phyloP scores from a whole-genome alignment of 2,329 filamentous ascomycete species.

The Diplodia scrobiculata region DNA sequence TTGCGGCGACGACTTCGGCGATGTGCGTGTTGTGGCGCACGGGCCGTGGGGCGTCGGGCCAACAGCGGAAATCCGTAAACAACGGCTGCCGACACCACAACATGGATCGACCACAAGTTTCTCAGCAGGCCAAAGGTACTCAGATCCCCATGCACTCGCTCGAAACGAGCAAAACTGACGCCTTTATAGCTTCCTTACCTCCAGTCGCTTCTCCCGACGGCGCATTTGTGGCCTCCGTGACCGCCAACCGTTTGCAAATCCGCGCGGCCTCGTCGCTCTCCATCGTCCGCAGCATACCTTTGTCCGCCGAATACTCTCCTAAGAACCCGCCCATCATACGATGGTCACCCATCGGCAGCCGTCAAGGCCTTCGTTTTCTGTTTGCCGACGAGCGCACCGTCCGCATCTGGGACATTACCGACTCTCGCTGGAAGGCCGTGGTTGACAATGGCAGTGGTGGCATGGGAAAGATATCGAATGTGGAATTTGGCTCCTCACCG shows the following conservation, averaged over 20 bases:
- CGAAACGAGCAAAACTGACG: constrained; percentile 27
- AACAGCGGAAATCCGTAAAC: constrained; percentile 24
- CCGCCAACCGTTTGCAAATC: constrained; percentile 45
- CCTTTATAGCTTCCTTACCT: constrained; percentile 37
- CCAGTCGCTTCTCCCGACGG: constrained; percentile 46
- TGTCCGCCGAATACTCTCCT: constrained; percentile 40
- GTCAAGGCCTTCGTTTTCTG: constrained; percentile 42
- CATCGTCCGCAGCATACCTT: constrained; percentile 41
- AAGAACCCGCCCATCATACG: constrained; percentile 38
- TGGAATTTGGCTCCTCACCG: constrained; percentile 48
- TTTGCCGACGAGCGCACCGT: constrained; percentile 46
- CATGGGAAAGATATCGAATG: constrained; percentile 51
- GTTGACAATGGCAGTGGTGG: constrained; percentile 54
- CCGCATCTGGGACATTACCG: constrained; percentile 48
- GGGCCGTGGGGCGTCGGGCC: neutral
- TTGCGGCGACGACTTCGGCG: constrained; percentile 1
- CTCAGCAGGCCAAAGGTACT: constrained; percentile 36
- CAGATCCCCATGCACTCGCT: neutral
- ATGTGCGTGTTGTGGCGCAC: neutral
- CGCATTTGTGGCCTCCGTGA: constrained; percentile 45
- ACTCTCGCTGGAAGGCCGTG: constrained; percentile 47
- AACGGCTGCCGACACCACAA: constrained; percentile 9
- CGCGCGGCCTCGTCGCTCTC: constrained; percentile 44
- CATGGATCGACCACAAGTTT: constrained; percentile 18
- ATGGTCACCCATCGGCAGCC: constrained; percentile 41